Base-by-base conservation (phyloP, 768 basidiomycete species). In the Mrakia hoshinonis region DNA sequence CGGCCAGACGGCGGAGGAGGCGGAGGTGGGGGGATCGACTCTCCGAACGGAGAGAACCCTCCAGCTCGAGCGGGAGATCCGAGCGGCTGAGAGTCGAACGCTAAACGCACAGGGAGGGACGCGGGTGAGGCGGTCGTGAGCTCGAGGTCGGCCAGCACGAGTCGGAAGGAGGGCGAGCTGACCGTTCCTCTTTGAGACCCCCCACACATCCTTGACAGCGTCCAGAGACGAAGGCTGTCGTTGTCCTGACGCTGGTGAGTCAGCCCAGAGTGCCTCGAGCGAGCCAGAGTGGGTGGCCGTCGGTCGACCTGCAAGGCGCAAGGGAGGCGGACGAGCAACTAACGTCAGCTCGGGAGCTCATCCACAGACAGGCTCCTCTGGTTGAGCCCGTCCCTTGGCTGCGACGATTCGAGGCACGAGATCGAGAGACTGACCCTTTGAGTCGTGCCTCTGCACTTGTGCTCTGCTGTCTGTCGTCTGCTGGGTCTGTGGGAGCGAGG, bases 401-500 rank as follows among this genome's bases (percentile, higher is more conserved):
- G n/a, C 18, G 22, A 61, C 0, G 34, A 39, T 43, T 43, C 7
- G 7, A 7, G 34, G 34, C 31, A 20, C 15, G n/a, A 3, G 36
- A 36, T n/a, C 34, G 3, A 15, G 18, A n/a, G 24, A 49, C 48
- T 47, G 2, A 58, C 67, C 38, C 39, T 67, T 48, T 34, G 64
- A 67, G 58, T 31, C 51, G 58, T 52, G 47, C 39, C 61, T 36
- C 31, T 69, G 74, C 22, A 51, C 51, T 24, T 24, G 64, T 65
- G 54, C 43, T 7, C 58, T 61, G 12, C 31, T 34, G 58, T 31
- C 48, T 67, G 31, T 62, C 54, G 43, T 68, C 62, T 55, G 73
- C 68, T 62, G 67, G 47, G 62, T 61, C 58, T 49, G 69, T n/a
- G 52, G 73, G 7, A 72, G 72, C 18, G 74, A 47, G 47, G 72